Base-by-base conservation (phyloP, 108 stramenopile genomes). In the Mayamaea pseudoterrestris region DNA sequence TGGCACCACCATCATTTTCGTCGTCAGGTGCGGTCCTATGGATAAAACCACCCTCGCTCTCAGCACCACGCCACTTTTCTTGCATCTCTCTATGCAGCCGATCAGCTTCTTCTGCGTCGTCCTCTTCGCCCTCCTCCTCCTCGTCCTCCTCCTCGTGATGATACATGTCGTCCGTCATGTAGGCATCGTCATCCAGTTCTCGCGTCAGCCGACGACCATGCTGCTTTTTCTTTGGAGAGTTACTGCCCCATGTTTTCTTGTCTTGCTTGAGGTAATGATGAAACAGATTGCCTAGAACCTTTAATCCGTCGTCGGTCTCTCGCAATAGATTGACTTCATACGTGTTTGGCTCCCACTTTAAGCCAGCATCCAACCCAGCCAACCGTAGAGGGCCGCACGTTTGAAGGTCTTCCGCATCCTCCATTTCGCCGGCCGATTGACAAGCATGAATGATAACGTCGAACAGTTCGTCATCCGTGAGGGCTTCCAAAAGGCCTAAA, bases 361-460 rank as follows among this genome's bases (percentile, higher is more conserved):
- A 35, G 5, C 65, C 65, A 13, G 57, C 31, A 30, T 88, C 85
- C 47, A 83, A 35, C 36, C 70, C 74, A 2, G 80, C 80, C 44
- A 74, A 26, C 27, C 74, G 59, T 31, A 88, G 53, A 5, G 85
- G 56, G 1, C 54, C 42, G 59, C 85, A 88, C 5, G 70, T 66
- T 44, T 41, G 36, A 7, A 24, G 36, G 18, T 56, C 57, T 30
- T 31, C 29, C 25, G 22, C 26, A 37, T 54, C 18, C n/a, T 44
- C 42, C 45, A 71, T 56, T 61, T 88, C 85, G 22, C 78, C 85
- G 7, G 78, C 68, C 35, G 79, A 22, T 56, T 66, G 70, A 56
- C 85, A 88, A 5, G 76, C 20, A 22, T 72, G 75, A 2, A 73
- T 45, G 32, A 88, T 62, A n/a, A 82, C 54, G 9, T 42, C 26